Percentiles rank a stretch among this genome's conserved stretches.
These are phyloP conservation scores for Kodamaea leandrae DNA, from an alignment of 805 yeast species.

Conservation along the genomic window DNA sequence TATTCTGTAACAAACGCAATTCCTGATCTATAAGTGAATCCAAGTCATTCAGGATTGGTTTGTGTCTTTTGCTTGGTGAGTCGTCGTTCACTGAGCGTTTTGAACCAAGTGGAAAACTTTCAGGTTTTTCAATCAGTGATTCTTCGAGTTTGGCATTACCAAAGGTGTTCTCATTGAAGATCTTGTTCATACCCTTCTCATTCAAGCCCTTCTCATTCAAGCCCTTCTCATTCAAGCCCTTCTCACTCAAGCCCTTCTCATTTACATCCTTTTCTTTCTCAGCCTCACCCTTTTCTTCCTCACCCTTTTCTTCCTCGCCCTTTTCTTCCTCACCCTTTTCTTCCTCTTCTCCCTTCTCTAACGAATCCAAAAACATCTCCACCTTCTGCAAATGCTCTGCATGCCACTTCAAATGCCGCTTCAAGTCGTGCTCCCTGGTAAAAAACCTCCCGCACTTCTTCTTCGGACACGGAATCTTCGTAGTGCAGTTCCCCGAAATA, in stretches of 20 bases:
- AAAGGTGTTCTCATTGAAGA: too few species aligned
- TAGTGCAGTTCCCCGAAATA: slow-evolving; percentile 35
- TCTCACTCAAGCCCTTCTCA: too few species aligned
- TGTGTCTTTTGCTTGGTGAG: neutral
- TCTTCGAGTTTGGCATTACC: too few species aligned
- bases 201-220: too few species aligned
- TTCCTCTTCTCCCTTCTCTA: slow-evolving; percentile 13
- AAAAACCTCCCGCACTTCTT: slow-evolving; percentile 54
- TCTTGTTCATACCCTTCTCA: too few species aligned
- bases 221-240: too few species aligned
- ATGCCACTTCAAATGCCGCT: slow-evolving; percentile 56
- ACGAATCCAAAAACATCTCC: slow-evolving; percentile 26
- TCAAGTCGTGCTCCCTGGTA: slow-evolving; percentile 46
- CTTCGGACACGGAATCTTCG: slow-evolving; percentile 46
- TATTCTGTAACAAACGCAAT: slow-evolving; percentile 15
- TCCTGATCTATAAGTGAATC: slow-evolving; percentile 26
- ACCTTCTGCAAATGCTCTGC: slow-evolving; percentile 30
- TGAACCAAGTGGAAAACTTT: too few species aligned
- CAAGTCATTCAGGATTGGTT: slow-evolving; percentile 14
- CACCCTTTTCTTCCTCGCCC: neutral
- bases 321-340: neutral
- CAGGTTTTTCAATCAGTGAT: too few species aligned
- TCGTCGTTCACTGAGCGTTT: neutral
- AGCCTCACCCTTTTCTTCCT: neutral
- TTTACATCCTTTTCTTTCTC: neutral